phyloP scores from a whole-genome alignment of 441 rosid genomes.

The Sinapis alba region DNA sequence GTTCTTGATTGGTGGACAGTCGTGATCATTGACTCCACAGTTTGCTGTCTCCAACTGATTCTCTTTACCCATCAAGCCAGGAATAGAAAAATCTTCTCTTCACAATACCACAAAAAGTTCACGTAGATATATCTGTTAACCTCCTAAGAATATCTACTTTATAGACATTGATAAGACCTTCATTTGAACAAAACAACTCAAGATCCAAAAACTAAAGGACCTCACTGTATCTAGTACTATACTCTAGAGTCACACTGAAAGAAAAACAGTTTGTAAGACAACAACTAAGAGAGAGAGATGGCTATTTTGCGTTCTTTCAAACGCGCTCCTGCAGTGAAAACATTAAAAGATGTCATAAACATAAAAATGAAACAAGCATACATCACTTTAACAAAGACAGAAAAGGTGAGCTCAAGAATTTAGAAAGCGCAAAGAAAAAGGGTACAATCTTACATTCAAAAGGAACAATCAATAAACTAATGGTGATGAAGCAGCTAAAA shows the following conservation, averaged over 20 bases:
- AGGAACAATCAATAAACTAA: conserved; percentile 31
- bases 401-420: background rate
- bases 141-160: conserved; percentile 14
- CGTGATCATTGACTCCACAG: conserved; percentile 47
- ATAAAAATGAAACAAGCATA: background rate
- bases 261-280: conserved; percentile 1
- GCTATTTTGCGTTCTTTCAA: conserved; percentile 28
- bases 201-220: conserved; percentile 26
- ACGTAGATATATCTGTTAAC: conserved; percentile 14
- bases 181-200: conserved; percentile 22
- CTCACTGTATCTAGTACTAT: background rate
- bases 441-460: conserved; percentile 25
- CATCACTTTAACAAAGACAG: background rate
- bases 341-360: conserved; percentile 31
- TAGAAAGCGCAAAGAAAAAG: background rate
- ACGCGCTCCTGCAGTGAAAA: conserved; percentile 28
- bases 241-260: conserved; percentile 1
- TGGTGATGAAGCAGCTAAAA: background rate
- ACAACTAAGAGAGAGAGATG: background rate
- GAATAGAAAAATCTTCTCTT: conserved; percentile 9
- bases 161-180: conserved; percentile 11
- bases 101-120: conserved; percentile 26
- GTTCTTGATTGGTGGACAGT: conserved; percentile 42
- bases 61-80: conserved; percentile 62
- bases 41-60: conserved; percentile 40